These are phyloP conservation scores for Phytophthora idaei DNA, from an alignment of 352 stramenopile species.

Conservation along the genomic window DNA sequence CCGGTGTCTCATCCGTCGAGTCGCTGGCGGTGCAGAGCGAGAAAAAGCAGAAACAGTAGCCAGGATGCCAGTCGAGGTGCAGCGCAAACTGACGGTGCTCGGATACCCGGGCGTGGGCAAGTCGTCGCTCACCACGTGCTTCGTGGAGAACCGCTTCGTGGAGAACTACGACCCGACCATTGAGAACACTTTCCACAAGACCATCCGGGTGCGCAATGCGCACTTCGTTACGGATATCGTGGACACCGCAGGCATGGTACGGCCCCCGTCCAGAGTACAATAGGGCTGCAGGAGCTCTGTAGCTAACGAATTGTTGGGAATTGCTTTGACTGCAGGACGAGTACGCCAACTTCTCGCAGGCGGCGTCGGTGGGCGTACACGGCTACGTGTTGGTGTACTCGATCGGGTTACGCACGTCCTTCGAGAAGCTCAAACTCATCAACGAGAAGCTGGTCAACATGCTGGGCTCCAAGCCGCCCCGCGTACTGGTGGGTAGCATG, in stretches of 20 bases:
- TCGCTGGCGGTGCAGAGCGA: constrained; percentile 4
- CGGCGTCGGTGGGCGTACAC: constrained; percentile 94
- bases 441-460: constrained; percentile 96
- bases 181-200: constrained; percentile 97
- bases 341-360: constrained; percentile 96
- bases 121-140: constrained; percentile 94
- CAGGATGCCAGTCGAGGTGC: constrained; percentile 91
- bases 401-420: constrained; percentile 92
- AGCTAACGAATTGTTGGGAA: neutral
- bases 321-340: constrained; percentile 79
- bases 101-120: constrained; percentile 96
- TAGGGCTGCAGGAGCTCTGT: neutral
- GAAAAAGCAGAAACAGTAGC: neutral
- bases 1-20: constrained; percentile 24
- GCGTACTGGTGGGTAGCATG: constrained; percentile 96
- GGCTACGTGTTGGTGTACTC: constrained; percentile 96
- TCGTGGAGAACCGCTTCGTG: constrained; percentile 93
- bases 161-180: constrained; percentile 97
- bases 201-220: constrained; percentile 95
- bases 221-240: constrained; percentile 97
- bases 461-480: constrained; percentile 91
- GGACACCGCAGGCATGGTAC: constrained; percentile 95
- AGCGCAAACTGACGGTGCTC: constrained; percentile 95
- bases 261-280: neutral
- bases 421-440: constrained; percentile 95